phyloP scores from a whole-genome alignment of 1,284 basidiomycete genomes.

The Testicularia cyperi region DNA sequence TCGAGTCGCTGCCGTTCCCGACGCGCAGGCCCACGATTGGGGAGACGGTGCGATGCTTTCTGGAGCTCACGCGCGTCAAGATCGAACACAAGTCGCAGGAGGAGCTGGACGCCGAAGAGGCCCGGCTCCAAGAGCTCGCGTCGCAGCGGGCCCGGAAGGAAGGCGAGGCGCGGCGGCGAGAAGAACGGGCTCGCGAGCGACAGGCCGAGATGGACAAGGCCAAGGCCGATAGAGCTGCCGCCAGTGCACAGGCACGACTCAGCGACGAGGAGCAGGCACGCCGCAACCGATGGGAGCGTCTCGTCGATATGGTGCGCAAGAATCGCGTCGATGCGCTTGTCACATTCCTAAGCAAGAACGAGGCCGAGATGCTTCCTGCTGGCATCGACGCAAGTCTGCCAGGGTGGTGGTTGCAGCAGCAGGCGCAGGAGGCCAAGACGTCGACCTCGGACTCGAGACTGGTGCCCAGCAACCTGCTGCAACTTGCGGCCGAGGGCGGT shows the following conservation, averaged over 20 bases:
- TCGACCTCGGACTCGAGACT: conserved; percentile 52
- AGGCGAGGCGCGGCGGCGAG: conserved; percentile 35
- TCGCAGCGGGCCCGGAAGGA: conserved; percentile 26
- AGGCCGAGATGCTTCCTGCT: conserved; percentile 61
- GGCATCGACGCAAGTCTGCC: conserved; percentile 49
- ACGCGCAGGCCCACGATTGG: conserved; percentile 73
- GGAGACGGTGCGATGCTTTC: conserved; percentile 82
- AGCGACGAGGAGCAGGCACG: conserved; percentile 31
- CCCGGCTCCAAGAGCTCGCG: conserved; percentile 25
- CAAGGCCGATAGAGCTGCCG: conserved; percentile 15
- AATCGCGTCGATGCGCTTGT: conserved; percentile 79
- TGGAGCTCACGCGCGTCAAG: conserved; percentile 83
- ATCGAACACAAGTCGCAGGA: conserved; percentile 82
- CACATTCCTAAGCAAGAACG: conserved; percentile 79
- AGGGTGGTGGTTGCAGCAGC: conserved; percentile 47
- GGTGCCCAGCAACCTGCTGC: conserved; percentile 69
- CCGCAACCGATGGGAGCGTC: conserved; percentile 59
- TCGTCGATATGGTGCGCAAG: conserved; percentile 85
- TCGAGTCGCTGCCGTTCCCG: conserved; percentile 47
- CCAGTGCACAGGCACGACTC: conserved; percentile 12
- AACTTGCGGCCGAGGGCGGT: conserved; percentile 73
- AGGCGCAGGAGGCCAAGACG: conserved; percentile 17
- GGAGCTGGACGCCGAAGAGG: conserved; percentile 68
- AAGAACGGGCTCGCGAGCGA: conserved; percentile 30
- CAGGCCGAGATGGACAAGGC: conserved; percentile 14